Conservation (phyloP, 192 early-diverging fungal genomes). For the Lunasporangiospora selenospora region DNA sequence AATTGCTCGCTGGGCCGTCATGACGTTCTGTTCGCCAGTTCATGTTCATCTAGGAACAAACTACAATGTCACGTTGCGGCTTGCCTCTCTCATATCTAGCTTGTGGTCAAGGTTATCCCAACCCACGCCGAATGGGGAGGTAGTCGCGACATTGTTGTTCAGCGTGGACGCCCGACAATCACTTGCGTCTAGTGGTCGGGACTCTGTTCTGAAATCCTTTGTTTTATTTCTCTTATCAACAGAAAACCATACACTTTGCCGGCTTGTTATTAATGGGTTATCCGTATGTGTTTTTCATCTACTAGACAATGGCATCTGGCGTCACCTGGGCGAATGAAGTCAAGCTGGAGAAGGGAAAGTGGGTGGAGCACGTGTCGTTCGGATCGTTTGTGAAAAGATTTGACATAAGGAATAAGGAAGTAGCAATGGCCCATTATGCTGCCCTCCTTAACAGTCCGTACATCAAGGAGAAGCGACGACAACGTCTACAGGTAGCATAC, state of each 20-base stretch:
- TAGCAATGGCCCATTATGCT: background rate
- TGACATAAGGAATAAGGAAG: no score
- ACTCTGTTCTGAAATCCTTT: slow-evolving; percentile 12
- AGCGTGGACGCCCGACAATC: slow-evolving; percentile 13
- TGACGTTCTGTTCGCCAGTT: slow-evolving; percentile 13
- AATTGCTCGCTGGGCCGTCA: slow-evolving; percentile 1
- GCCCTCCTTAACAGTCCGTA: background rate
- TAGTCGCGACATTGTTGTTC: slow-evolving; percentile 20
- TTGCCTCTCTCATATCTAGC: slow-evolving; percentile 7
- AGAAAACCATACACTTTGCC: background rate
- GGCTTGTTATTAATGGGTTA: background rate
- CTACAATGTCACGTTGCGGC: background rate
- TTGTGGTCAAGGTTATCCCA: slow-evolving; percentile 17
- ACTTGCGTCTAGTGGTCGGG: slow-evolving; percentile 8
- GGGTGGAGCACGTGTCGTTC: slow-evolving; percentile 15
- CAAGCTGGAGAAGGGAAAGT: slow-evolving; percentile 1
- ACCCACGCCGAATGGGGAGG: slow-evolving; percentile 7
- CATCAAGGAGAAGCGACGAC: background rate
- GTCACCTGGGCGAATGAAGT: slow-evolving; percentile 8
- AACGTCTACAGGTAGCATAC: background rate
- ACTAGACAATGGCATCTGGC: slow-evolving; percentile 7
- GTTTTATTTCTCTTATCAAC: background rate
- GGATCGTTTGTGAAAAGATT: slow-evolving; percentile 14
- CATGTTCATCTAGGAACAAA: slow-evolving; percentile 1
- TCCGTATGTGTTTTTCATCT: background rate